Percentiles rank a stretch among this genome's conserved stretches.
Conservation (phyloP, 75 land plant genomes). For the Pseudotsuga menziesii region DNA sequence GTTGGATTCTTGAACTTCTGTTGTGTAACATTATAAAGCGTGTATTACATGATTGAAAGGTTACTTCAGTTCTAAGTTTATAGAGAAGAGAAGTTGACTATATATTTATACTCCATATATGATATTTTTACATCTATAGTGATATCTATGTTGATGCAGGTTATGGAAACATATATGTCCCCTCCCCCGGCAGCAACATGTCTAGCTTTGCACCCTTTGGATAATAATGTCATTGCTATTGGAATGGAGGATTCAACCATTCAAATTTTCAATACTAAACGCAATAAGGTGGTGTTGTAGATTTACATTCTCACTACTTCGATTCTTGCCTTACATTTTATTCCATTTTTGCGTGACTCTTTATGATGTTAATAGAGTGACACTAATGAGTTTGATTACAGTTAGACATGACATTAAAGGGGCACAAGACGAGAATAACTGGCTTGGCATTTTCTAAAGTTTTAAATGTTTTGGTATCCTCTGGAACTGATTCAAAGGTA, state of each 20-base stretch:
- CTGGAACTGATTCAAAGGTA: slow-evolving; percentile 68
- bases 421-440: slow-evolving; percentile 51
- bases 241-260: slow-evolving; percentile 61
- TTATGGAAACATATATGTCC: slow-evolving; percentile 43
- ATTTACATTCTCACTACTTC: not conserved
- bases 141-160: slow-evolving; percentile 20
- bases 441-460: slow-evolving; percentile 61
- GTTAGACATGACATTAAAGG: slow-evolving; percentile 59
- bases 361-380: not conserved
- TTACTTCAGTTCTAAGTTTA: too few relatives aligned
- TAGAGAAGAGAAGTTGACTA: too few relatives aligned
- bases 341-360: too few relatives aligned
- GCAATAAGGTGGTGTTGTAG: slow-evolving; percentile 24
- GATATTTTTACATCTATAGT: not conserved
- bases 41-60: not conserved
- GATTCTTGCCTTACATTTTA: too few relatives aligned
- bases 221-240: slow-evolving; percentile 53
- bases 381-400: slow-evolving; percentile 13
- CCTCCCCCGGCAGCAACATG: slow-evolving; percentile 63
- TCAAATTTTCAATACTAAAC: slow-evolving; percentile 41
- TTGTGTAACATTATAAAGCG: too few relatives aligned
- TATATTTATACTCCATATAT: not conserved
- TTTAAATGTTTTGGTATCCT: slow-evolving; percentile 53
- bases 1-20: too few relatives aligned
- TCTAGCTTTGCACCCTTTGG: slow-evolving; percentile 54